Evolutionary conservation across 2,329 filamentous ascomycete species (phyloP), one percentile per base, ranked within the genome.

Genomic region (Alternaria metachromatica): DNA sequence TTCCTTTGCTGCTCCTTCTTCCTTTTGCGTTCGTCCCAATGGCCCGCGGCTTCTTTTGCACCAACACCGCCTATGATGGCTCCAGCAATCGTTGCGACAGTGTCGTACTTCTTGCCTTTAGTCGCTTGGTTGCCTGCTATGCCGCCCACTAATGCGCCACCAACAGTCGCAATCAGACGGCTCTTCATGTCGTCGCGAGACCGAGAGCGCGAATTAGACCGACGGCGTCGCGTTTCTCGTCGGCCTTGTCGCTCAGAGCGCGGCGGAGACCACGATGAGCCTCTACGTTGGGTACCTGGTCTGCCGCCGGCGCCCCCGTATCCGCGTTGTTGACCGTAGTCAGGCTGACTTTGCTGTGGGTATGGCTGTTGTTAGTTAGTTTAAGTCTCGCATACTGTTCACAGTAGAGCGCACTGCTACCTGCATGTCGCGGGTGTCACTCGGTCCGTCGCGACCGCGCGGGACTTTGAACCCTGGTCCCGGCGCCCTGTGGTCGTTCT

Each of bases 11-110:
- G 25, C 44, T 58, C 62, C 37, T 44, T 56, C 53, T 57, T 63
- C 21, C 48, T 60, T 25, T 51, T 63, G 11, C 65, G 53, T 26
- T 64, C 65, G 26, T 73, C 70, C 59, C 66, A 76, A 28, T 64
- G 57, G 60, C 76, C 73, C 51, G 76, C 70, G 0, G 62, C 64
- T 54, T 78, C 75, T 43, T 72, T 67, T 8, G 70, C 77, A 15
- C 74, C 76, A 3, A 80, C 55, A 0, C 78, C 78, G 8, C 79
- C 79, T 13, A 79, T 63, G 6, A 80, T 72, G 11, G 79, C 79
- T 4, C 78, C 76, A 7, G 65, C 76, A 15, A 80, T 68, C 4
- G 78, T 78, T 5, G 75, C 71, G 26, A 74, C 62, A 2, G 71
- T 75, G 28, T 77, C 71, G 37, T 69, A 72, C 62, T 73, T 74